Evolutionary conservation across 1,284 basidiomycete species (phyloP).

Genomic region (Athelia psychrophila): DNA sequence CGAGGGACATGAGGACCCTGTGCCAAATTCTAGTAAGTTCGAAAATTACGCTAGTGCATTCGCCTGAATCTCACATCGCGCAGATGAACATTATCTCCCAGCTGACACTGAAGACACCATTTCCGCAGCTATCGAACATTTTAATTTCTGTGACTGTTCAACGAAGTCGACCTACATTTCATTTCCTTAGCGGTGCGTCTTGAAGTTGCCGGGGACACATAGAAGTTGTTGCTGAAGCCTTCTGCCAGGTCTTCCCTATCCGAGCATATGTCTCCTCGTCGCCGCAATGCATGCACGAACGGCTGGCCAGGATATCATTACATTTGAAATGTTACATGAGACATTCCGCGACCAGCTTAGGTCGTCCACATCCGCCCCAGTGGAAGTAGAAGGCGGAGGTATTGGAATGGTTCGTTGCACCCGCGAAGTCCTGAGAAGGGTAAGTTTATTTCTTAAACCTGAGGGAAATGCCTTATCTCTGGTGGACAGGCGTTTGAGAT

Average conservation of each 20-base stretch:
- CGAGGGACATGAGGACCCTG: conserved; percentile 66
- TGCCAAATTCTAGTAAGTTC: conserved; percentile 63
- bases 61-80: conserved; percentile 19
- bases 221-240: too few relatives aligned
- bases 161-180: conserved; percentile 39
- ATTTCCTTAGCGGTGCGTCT: conserved; percentile 49
- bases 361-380: conserved; percentile 64
- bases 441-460: conserved; percentile 30
- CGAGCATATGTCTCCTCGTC: conserved; percentile 71
- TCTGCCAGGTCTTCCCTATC: conserved; percentile 60
- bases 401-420: conserved; percentile 73
- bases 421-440: conserved; percentile 57
- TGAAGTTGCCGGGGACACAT: neutral
- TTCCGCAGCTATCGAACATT: conserved; percentile 36
- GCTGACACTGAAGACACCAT: conserved; percentile 50
- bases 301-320: conserved; percentile 65
- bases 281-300: conserved; percentile 63
- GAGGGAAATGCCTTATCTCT: neutral
- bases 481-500: conserved; percentile 63
- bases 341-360: conserved; percentile 66
- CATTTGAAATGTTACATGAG: conserved; percentile 78
- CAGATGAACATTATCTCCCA: conserved; percentile 50
- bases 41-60: conserved; percentile 3
- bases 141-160: conserved; percentile 34
- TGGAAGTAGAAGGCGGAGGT: conserved; percentile 68